Evolutionary conservation across 176 grass and related monocot genomes (phyloP), one percentile per base, ranked within the genome.

Genomic region (maize (Zea mays)): DNA sequence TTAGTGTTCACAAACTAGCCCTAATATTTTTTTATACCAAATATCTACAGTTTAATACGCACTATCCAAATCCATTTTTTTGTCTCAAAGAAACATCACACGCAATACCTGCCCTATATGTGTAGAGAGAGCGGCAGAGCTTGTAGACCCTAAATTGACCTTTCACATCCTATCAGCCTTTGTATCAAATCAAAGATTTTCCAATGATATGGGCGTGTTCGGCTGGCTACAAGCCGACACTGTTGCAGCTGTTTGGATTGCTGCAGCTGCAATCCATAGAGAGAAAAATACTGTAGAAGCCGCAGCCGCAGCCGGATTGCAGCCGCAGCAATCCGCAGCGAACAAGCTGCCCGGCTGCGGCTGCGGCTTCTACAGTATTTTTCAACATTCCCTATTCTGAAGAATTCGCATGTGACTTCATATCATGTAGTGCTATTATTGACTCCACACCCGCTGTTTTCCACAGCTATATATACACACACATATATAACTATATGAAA

Each of bases 101-200:
- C 40, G 73, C 27, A 80, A 76, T 39, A 64, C 27, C 13, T 58
- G 11, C 11, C 36, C 80, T 33, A 60, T 33, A 21, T 72, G 73
- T 7, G n/a, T n/a, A 55, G 67, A 78, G 33, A 8, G 27, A 3
- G n/a, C 4, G 38, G 75, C 45, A 45, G 46, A 69, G 45, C 39
- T 63, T 69, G 12, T 43, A 69, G 56, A 71, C 57, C 39, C 47
- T 74, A 79, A 80, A 68, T 84, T 79, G 86, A 88, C 80, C 16
- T 16, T 41, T 75, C 8, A 34, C 20, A 21, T 15, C 62, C 77
- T 17, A 61, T 58, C 19, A 69, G 15, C 63, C 69, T 88, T 80
- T 76, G 46, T 2, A 84, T 80, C 71, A 75, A 62, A 84, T 84
- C 81, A 80, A 55, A 38, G 56, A 75, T 75, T 78, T 87, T 87